Percentiles rank a stretch among this genome's conserved stretches.
These are phyloP conservation scores for Ensete glaucum DNA, from an alignment of 176 grass and related monocot species.

Conservation along the genomic window DNA sequence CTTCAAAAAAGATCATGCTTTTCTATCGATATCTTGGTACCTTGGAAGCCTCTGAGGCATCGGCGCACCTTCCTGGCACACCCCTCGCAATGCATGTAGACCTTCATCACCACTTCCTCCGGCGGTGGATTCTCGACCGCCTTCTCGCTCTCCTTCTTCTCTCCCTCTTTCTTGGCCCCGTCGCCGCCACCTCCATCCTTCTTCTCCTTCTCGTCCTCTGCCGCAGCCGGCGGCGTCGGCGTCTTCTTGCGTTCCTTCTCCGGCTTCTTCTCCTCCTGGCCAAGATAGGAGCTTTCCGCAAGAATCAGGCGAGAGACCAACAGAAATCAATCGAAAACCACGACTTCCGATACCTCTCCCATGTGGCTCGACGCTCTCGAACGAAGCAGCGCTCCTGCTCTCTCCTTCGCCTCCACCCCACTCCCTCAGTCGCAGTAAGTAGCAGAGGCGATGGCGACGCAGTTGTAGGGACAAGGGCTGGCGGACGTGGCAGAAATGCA, in stretches of 20 bases:
- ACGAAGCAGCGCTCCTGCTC: background rate
- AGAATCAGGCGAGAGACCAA: background rate
- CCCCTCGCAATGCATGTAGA: slow-evolving; percentile 55
- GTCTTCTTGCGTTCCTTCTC: background rate
- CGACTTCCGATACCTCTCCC: background rate
- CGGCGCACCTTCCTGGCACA: slow-evolving; percentile 50
- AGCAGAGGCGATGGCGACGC: background rate
- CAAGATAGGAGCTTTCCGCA: background rate
- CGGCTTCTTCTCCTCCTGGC: background rate
- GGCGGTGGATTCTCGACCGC: slow-evolving; percentile 1
- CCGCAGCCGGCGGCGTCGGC: background rate
- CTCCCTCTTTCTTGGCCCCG: background rate
- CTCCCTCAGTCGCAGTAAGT: background rate
- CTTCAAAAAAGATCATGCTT: too few relatives aligned
- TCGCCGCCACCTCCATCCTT: background rate
- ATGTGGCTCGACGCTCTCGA: background rate
- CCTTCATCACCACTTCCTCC: slow-evolving; percentile 54
- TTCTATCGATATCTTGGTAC: slow-evolving; percentile 11
- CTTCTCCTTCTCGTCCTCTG: background rate
- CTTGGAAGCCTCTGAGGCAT: slow-evolving; percentile 41
- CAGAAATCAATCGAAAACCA: background rate
- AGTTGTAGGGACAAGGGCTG: background rate
- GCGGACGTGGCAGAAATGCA: background rate
- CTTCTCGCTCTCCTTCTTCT: background rate
- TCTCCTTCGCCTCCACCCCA: background rate